Percentiles rank a stretch among this genome's conserved stretches.
These are phyloP conservation scores for Dactylorhiza incarnata DNA, from an alignment of 106 monocot genomes.

Conservation along the genomic window DNA sequence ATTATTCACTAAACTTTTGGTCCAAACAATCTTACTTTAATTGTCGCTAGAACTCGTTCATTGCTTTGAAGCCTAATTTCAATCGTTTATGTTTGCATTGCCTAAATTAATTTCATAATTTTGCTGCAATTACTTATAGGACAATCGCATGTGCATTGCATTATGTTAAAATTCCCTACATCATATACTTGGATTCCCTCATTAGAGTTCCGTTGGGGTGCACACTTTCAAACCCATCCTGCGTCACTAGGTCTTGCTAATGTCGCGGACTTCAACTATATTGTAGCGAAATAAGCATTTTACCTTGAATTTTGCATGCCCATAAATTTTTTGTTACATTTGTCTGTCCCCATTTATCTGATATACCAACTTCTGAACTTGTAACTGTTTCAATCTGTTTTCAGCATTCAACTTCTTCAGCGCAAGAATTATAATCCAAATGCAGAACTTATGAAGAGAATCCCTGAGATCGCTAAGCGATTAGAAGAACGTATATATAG, in stretches of 20 bases:
- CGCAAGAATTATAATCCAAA: constrained; percentile 15
- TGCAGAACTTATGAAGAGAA: constrained; percentile 23
- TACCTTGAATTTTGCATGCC: neutral
- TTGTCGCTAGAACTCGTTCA: too few relatives aligned
- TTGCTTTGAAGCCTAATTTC: too few relatives aligned
- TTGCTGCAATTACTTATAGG: too few relatives aligned
- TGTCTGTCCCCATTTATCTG: neutral
- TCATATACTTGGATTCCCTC: too few relatives aligned
- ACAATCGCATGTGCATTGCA: too few relatives aligned
- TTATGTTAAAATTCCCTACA: too few relatives aligned
- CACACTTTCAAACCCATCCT: neutral
- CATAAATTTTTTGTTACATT: neutral
- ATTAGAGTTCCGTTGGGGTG: too few relatives aligned
- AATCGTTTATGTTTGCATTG: too few relatives aligned
- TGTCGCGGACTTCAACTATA: neutral
- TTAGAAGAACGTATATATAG: constrained; percentile 50
- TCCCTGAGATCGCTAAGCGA: constrained; percentile 40
- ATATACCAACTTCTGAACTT: neutral
- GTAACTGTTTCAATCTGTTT: neutral
- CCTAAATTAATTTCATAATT: too few relatives aligned
- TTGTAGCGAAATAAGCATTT: neutral
- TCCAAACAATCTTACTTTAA: too few relatives aligned
- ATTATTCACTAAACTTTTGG: too few relatives aligned
- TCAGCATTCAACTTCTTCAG: constrained; percentile 26
- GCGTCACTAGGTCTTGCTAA: neutral